A percentile compares a stretch with the other conserved stretches of the same genome.
phyloP scores from a whole-genome alignment of 129 eudicot species.

The Logfia minima region DNA sequence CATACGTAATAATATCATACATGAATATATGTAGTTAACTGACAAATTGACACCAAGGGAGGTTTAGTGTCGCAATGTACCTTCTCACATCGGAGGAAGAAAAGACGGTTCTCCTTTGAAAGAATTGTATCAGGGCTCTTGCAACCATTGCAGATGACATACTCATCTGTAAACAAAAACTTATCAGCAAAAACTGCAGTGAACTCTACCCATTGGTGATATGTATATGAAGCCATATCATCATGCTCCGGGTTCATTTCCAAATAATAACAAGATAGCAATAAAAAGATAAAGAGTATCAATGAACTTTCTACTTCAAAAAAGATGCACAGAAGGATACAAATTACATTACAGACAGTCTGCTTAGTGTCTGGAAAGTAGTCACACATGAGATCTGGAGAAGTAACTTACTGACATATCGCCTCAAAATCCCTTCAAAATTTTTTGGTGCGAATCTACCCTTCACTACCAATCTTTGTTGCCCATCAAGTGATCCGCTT shows the following conservation, averaged over 20 bases:
- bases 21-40: not conserved
- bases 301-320: not conserved
- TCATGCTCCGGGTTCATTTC: not conserved
- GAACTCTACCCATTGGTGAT: not conserved
- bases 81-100: conserved; percentile 41
- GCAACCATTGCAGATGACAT: conserved; percentile 42
- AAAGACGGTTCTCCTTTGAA: conserved; percentile 37
- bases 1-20: too few relatives aligned
- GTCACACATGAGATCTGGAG: not conserved
- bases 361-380: not conserved
- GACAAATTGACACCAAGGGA: not conserved
- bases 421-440: conserved; percentile 73
- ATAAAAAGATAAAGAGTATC: too few relatives aligned
- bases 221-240: not conserved
- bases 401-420: conserved; percentile 69
- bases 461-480: conserved; percentile 72
- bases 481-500: conserved; percentile 86
- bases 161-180: conserved; percentile 29
- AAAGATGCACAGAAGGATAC: not conserved
- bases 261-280: not conserved
- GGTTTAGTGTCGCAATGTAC: not conserved
- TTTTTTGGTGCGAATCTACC: conserved; percentile 80
- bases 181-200: not conserved
- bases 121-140: conserved; percentile 41
- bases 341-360: not conserved